Evolutionary conservation across 1,284 basidiomycete genomes (phyloP).

Genomic region (Agroathelia rolfsii): DNA sequence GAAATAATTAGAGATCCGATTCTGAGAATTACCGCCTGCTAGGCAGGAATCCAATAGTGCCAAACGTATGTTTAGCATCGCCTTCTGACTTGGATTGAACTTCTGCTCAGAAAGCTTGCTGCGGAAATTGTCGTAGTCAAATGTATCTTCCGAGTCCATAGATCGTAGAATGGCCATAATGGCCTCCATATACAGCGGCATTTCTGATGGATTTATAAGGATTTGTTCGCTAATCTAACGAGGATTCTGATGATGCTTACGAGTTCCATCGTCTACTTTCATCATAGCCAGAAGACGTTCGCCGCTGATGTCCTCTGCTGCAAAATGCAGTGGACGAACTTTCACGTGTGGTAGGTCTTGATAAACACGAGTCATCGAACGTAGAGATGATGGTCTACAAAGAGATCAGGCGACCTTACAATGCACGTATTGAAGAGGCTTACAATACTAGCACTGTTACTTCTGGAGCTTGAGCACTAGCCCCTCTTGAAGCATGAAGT

Average conservation of each 20-base stretch:
- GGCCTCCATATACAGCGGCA: too few species aligned
- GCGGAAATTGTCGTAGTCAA: too few species aligned
- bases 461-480: constrained; percentile 6
- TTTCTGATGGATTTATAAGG: constrained; percentile 9
- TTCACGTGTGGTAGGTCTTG: constrained; percentile 17
- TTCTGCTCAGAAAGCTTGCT: too few species aligned
- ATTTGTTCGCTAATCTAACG: too few species aligned
- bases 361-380: constrained; percentile 20
- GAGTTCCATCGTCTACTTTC: constrained; percentile 18
- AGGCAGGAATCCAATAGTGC: too few species aligned
- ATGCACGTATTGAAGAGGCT: constrained; percentile 8
- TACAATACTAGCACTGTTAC: constrained; percentile 13
- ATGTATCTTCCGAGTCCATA: too few species aligned
- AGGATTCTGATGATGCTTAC: constrained; percentile 6
- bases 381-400: constrained; percentile 15
- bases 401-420: too few species aligned
- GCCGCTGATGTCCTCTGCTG: constrained; percentile 20
- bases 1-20: too few species aligned
- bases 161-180: too few species aligned
- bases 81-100: constrained; percentile 15
- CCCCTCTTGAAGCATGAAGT: too few species aligned
- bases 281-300: constrained; percentile 25
- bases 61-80: too few species aligned
- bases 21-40: too few species aligned
- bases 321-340: constrained; percentile 21